phyloP scores from a whole-genome alignment of 2,329 filamentous ascomycete species.

The Alternaria viburni region DNA sequence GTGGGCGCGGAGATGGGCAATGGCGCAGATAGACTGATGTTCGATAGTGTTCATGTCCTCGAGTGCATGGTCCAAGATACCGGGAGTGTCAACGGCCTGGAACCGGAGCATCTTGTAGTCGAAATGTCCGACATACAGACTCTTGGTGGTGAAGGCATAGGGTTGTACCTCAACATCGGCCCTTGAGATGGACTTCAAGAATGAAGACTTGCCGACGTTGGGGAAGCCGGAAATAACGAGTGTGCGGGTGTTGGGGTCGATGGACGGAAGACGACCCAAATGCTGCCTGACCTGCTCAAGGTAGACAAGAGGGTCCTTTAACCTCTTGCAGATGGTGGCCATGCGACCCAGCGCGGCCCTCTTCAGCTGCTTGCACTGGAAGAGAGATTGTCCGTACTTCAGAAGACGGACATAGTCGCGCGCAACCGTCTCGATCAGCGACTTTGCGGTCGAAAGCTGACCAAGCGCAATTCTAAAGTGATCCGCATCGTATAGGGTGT shows the following conservation, averaged over 20 bases:
- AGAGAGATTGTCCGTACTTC: conserved; percentile 89
- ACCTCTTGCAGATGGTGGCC: conserved; percentile 92
- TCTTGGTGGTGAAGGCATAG: conserved; percentile 98
- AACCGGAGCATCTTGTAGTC: conserved; percentile 94
- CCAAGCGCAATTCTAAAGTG: conserved; percentile 92
- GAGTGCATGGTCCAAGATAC: conserved; percentile 94
- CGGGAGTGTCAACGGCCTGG: conserved; percentile 97
- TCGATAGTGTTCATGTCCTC: conserved; percentile 99
- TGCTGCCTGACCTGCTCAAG: conserved; percentile 97
- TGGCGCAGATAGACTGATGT: conserved; percentile 98
- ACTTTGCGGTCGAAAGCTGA: conserved; percentile 93
- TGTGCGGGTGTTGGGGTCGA: conserved; percentile 96
- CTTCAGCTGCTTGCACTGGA: conserved; percentile 99
- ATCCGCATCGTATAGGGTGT: conserved; percentile 77
- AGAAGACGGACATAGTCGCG: conserved; percentile 95
- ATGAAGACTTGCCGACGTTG: conserved; percentile 91
- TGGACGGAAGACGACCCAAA: conserved; percentile 94
- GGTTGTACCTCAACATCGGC: conserved; percentile 97
- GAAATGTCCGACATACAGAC: conserved; percentile 95
- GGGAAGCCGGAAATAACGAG: conserved; percentile 97
- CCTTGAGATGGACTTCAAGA: conserved; percentile 87
- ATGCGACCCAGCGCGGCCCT: conserved; percentile 94
- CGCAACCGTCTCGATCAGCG: conserved; percentile 93
- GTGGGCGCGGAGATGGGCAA: conserved; percentile 92
- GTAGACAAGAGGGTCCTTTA: conserved; percentile 94